Percentiles rank a stretch among this genome's conserved stretches.
These are phyloP conservation scores for Rickenella mellea DNA, from an alignment of 768 basidiomycete species.

Conservation along the genomic window DNA sequence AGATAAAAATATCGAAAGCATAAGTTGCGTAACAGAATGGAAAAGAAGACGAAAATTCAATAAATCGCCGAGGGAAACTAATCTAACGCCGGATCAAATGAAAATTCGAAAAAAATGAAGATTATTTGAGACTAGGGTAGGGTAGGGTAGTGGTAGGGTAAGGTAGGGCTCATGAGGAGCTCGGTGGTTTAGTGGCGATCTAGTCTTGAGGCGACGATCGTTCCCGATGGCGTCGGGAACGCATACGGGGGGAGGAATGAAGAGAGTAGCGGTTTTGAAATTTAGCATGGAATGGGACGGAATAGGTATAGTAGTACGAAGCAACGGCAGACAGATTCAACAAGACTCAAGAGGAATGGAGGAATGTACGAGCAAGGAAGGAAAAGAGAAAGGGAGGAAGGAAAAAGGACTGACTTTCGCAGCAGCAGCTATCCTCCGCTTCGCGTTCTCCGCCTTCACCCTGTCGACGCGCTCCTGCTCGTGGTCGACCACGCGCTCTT, in stretches of 20 bases:
- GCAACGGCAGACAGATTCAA: background rate
- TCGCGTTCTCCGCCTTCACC: conserved; percentile 63
- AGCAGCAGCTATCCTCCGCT: conserved; percentile 48
- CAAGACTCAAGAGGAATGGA: background rate
- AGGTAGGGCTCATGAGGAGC: background rate
- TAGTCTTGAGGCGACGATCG: background rate
- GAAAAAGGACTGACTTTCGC: conserved; percentile 46
- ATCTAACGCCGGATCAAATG: background rate
- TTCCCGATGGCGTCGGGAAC: background rate
- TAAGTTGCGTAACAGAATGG: too few relatives aligned
- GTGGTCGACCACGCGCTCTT: conserved; percentile 78
- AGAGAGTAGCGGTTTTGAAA: background rate
- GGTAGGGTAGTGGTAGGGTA: background rate
- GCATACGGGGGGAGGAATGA: too few relatives aligned
- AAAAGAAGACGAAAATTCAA: too few relatives aligned
- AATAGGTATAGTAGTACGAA: background rate
- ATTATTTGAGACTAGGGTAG: background rate
- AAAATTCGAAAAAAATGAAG: background rate
- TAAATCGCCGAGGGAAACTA: too few relatives aligned
- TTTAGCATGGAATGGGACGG: background rate
- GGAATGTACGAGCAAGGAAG: too few relatives aligned
- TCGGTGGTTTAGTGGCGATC: background rate
- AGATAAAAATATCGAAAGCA: too few relatives aligned
- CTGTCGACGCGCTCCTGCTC: conserved; percentile 82
- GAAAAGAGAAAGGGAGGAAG: too few relatives aligned